A percentile compares a stretch with the other conserved stretches of the same genome.
Evolutionary conservation across 2,329 filamentous ascomycete genomes (phyloP).

Genomic region (Colletotrichum costaricense): DNA sequence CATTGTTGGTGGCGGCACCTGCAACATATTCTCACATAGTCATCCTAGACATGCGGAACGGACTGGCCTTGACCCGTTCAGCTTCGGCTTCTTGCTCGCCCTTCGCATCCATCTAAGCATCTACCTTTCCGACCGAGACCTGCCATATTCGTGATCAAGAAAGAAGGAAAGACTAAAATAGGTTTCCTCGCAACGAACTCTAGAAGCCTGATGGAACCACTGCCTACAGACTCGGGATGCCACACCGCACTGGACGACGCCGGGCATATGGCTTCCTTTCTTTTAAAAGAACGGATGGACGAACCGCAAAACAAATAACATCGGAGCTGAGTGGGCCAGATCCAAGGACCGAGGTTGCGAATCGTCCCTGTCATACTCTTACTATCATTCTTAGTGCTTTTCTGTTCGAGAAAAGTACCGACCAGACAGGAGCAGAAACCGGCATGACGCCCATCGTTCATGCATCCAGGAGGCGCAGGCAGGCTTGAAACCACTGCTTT

Average conservation of each 20-base stretch:
- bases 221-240: conserved; percentile 5
- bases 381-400: background rate
- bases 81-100: background rate
- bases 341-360: background rate
- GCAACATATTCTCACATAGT: conserved; percentile 12
- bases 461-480: conserved; percentile 28
- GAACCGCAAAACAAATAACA: conserved; percentile 10
- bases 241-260: conserved; percentile 21
- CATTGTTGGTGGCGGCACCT: conserved; percentile 28
- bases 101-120: conserved; percentile 6
- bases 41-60: conserved; percentile 17
- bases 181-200: conserved; percentile 9
- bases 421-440: conserved; percentile 21
- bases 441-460: conserved; percentile 24
- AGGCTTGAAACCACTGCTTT: conserved; percentile 26
- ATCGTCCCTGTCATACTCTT: background rate
- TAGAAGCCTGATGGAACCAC: conserved; percentile 18
- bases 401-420: conserved; percentile 9
- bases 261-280: conserved; percentile 11
- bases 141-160: conserved; percentile 3
- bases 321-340: background rate
- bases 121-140: conserved; percentile 11
- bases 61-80: background rate
- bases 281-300: conserved; percentile 28
- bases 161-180: conserved; percentile 7